Percentiles rank a stretch among this genome's conserved stretches.
Evolutionary conservation across 495 filamentous ascomycete species (phyloP).

Genomic region (Penicillium longicatenatum): DNA sequence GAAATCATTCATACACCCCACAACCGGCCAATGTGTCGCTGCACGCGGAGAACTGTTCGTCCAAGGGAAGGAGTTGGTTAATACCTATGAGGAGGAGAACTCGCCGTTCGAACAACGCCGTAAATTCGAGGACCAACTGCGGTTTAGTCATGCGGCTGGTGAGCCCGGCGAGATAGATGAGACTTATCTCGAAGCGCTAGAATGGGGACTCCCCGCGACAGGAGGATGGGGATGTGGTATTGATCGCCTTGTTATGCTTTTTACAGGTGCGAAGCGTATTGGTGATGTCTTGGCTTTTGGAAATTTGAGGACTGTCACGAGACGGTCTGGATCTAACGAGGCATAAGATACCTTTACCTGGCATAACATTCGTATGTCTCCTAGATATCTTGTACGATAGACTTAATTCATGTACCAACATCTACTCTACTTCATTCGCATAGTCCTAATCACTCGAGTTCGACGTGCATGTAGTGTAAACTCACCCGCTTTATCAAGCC

Average conservation of each 20-base stretch:
- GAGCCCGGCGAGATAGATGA: constrained; percentile 66
- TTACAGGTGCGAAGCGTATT: constrained; percentile 74
- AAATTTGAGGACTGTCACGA: constrained; percentile 60
- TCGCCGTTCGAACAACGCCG: constrained; percentile 81
- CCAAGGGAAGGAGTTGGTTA: constrained; percentile 75
- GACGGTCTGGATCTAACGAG: constrained; percentile 8
- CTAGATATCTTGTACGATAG: constrained; percentile 3
- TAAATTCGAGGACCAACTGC: constrained; percentile 72
- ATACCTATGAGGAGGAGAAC: constrained; percentile 98
- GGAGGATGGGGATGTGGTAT: constrained; percentile 96
- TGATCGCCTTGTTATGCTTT: constrained; percentile 87
- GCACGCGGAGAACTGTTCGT: constrained; percentile 91
- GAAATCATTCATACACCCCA: constrained; percentile 71
- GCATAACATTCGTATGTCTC: too few species aligned
- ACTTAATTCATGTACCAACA: constrained; percentile 4
- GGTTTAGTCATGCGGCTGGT: constrained; percentile 39
- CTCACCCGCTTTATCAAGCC: constrained; percentile 4
- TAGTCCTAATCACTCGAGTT: background rate
- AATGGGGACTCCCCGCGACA: constrained; percentile 87
- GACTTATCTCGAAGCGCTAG: constrained; percentile 77
- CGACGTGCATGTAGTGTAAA: background rate
- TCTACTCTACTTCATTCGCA: background rate
- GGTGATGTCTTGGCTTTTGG: constrained; percentile 86
- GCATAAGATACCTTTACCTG: too few species aligned
- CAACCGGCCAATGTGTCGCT: constrained; percentile 67